These are phyloP conservation scores for Prosopis cineraria DNA, from an alignment of 306 rosid species.

Conservation along the genomic window DNA sequence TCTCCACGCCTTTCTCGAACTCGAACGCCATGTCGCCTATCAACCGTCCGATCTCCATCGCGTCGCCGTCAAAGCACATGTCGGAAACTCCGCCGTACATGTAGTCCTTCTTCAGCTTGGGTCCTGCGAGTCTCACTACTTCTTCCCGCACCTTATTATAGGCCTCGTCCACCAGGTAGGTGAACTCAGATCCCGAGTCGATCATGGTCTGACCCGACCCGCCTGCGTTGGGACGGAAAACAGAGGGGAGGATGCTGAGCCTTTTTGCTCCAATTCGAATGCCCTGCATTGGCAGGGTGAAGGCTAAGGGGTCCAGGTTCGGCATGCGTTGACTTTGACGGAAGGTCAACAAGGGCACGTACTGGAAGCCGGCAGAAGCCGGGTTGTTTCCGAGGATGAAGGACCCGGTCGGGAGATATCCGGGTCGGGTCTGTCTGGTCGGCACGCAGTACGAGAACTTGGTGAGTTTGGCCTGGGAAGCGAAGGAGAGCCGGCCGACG, in stretches of 20 bases:
- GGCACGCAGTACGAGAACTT: conserved; percentile 91
- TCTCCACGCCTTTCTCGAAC: conserved; percentile 78
- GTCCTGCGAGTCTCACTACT: conserved; percentile 56
- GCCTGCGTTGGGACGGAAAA: conserved; percentile 59
- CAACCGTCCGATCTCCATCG: conserved; percentile 54
- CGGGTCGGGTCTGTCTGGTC: conserved; percentile 31
- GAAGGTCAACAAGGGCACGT: conserved; percentile 58
- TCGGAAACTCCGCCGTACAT: conserved; percentile 62
- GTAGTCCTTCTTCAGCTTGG: conserved; percentile 62
- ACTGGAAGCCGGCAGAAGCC: conserved; percentile 45
- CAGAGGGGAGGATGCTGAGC: conserved; percentile 43
- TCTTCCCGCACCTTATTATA: conserved; percentile 61
- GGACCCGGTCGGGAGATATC: conserved; percentile 49
- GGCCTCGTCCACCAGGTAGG: conserved; percentile 72
- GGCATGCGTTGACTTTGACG: conserved; percentile 68
- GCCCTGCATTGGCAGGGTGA: conserved; percentile 65
- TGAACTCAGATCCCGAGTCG: conserved; percentile 85
- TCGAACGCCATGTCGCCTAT: conserved; percentile 69
- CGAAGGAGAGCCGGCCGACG: conserved; percentile 62
- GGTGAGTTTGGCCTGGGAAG: conserved; percentile 68
- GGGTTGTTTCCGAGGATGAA: conserved; percentile 81
- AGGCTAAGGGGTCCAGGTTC: conserved; percentile 76
- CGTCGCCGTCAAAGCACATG: conserved; percentile 65
- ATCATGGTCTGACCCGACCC: conserved; percentile 94
- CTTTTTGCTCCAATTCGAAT: conserved; percentile 51